Evolutionary conservation across 768 basidiomycete species (phyloP), one percentile per base, ranked within the genome.

Genomic region (Tricholomella constricta): DNA sequence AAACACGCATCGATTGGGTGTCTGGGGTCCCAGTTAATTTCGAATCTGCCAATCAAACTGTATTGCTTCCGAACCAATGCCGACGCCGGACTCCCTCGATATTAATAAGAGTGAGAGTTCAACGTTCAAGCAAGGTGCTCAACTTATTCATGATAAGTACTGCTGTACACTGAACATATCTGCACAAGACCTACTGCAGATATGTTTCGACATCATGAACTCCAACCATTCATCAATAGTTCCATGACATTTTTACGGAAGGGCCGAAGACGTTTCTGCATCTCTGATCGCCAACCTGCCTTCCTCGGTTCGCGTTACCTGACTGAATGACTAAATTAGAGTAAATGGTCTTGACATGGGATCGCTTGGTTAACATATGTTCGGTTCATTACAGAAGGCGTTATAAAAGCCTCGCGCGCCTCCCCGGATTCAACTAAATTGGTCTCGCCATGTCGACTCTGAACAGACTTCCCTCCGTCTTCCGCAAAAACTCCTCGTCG

Each of bases 391-490:
- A 20, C 11, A 17, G 14, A 11, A 46, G 31, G 20, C 45, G 45
- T 41, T 55, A 52, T 52, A 55, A 55, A 55, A 35, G 31, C 35
- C 27, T 43, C 34, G 10, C 37, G 8, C 5, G 2, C 26, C 4
- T 45, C 50, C 9, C 27, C 37, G 32, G 26, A 22, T 32, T 29
- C 41, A 31, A 32, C 48, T 45, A 20, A 20, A 40, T 26, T 17
- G 25, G 45, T 31, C 41, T 27, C 25, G 35, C 9, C 38, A 64
- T 62, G 61, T 19, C 60, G 36, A 46, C 63, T 35, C 38, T 57
- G 15, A 60, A 54, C 53, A 59, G 48, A 49, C 34, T 66, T 34
- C 54, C 65, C 11, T 62, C 65, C 29, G 52, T 66, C 6, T 66
- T 64, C 36, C 56, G 53, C 34, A 62, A 60, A 44, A 38, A 49